Evolutionary conservation across 2,329 filamentous ascomycete genomes (phyloP).

Genomic region (Tolypocladium inflatum): DNA sequence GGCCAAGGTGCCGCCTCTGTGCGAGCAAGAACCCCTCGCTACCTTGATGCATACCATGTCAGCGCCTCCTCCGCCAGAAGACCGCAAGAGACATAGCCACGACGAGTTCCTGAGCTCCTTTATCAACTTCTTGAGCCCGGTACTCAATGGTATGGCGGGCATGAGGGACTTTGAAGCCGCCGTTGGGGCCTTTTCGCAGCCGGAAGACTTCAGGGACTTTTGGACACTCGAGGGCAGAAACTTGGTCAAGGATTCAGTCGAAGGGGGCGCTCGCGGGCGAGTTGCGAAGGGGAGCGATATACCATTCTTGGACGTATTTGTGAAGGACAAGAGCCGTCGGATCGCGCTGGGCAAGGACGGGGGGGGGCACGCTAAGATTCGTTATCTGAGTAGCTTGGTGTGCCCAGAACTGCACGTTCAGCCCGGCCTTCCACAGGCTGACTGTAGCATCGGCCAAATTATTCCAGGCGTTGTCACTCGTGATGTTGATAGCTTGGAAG

Average conservation of each 20-base stretch:
- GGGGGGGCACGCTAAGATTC: slow-evolving; percentile 10
- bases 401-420: slow-evolving; percentile 26
- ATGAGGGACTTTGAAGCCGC: slow-evolving; percentile 20
- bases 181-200: slow-evolving; percentile 19
- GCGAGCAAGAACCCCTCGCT: slow-evolving; percentile 18
- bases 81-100: slow-evolving; percentile 7
- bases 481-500: slow-evolving; percentile 3
- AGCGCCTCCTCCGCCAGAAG: not conserved
- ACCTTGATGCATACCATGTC: slow-evolving; percentile 24
- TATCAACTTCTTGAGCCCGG: slow-evolving; percentile 15
- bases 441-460: slow-evolving; percentile 14
- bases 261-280: slow-evolving; percentile 11
- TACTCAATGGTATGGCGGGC: slow-evolving; percentile 24
- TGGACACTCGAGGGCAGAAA: slow-evolving; percentile 23
- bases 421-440: slow-evolving; percentile 30
- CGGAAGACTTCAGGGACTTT: slow-evolving; percentile 23
- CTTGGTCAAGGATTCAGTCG: slow-evolving; percentile 21
- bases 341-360: slow-evolving; percentile 16
- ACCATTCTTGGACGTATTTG: slow-evolving; percentile 15
- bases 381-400: slow-evolving; percentile 17
- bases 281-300: slow-evolving; percentile 15
- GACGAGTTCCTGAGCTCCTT: slow-evolving; percentile 21
- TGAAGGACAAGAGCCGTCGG: slow-evolving; percentile 13
- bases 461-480: not conserved
- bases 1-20: slow-evolving; percentile 14